Base-by-base conservation (phyloP, 352 stramenopile species). In the Stephanocyclus meneghinianus region DNA sequence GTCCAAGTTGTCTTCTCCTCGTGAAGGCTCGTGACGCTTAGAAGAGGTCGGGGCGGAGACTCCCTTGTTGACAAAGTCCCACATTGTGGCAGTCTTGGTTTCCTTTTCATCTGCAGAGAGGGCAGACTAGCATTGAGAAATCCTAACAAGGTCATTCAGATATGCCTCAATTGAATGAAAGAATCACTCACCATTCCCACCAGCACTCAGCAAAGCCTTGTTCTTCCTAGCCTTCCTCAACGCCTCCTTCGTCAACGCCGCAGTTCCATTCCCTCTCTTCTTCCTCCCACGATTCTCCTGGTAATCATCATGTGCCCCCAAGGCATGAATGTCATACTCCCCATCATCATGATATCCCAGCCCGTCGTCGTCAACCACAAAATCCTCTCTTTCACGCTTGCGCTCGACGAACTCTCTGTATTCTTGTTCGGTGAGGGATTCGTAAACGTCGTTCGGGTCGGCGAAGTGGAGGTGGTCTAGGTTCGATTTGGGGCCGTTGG, bases 261-360 rank as follows among this genome's bases (percentile, higher is more conserved):
- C 64, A 40, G 64, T 72, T 2, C 50, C 50, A 3, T 76, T 78
- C 5, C 18, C 61, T 4, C 70, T 84, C 18, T 18, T 67, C 55
- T 74, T 75, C 32, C 74, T 87, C 51, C 42, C 40, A 11, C 55
- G 60, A 11, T 44, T 55, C 32, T 63, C 69, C 6, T 61, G 37
- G 29, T 77, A 18, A 30, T 80, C 74, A 44, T 76, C 66, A 4
- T 87, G 71, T 74, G 86, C 53, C 8, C 53, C 53, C 2, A 57
- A 45, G 55, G 21, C 29, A 11, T 76, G 75, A 67, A 94, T 74
- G 64, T 89, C 81, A 85, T 96, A 92, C 84, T 97, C 94, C 21
- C 94, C 94, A 78, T 97, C 90, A 77, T 97, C 94, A 70, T 92
- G 86, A 76, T 97, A 97, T 26, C 93, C 93, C 8, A 96, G 65